Evolutionary conservation across 805 yeast genomes (phyloP).

Genomic region (Starmerella bombi): DNA sequence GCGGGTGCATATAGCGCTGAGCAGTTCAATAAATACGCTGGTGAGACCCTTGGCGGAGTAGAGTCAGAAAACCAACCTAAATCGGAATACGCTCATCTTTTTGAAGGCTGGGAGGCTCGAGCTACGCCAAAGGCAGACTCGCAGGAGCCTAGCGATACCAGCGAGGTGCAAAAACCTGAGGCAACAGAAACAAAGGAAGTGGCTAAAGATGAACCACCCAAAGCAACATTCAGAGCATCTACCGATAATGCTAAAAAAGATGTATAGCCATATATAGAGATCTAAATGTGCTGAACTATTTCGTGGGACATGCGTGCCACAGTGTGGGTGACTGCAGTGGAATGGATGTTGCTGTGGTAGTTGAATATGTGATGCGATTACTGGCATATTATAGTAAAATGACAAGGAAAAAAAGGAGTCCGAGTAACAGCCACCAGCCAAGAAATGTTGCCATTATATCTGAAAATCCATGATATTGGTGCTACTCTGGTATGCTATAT

Average conservation of each 20-base stretch:
- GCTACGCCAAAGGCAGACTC: not conserved
- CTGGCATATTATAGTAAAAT: no score
- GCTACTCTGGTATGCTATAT: no score
- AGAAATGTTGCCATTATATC: no score
- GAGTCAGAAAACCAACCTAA: not conserved
- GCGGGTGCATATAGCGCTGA: conserved; percentile 67
- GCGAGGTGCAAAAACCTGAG: not conserved
- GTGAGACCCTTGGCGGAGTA: conserved; percentile 19
- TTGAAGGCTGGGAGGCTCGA: conserved; percentile 18
- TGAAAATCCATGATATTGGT: no score
- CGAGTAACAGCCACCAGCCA: no score
- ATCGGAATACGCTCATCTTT: conserved; percentile 18
- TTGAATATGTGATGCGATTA: no score
- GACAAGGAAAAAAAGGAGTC: no score
- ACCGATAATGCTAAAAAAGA: not conserved
- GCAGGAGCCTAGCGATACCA: not conserved
- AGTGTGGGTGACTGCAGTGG: no score
- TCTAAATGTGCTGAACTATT: no score
- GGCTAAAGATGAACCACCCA: not conserved
- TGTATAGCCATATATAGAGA: no score
- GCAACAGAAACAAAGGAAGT: not conserved
- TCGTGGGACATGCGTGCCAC: no score
- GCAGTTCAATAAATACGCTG: conserved; percentile 47
- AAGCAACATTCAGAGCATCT: not conserved
- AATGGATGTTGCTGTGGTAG: no score